These are phyloP conservation scores for Carpinus fangiana DNA, from an alignment of 306 rosid species.

Conservation along the genomic window DNA sequence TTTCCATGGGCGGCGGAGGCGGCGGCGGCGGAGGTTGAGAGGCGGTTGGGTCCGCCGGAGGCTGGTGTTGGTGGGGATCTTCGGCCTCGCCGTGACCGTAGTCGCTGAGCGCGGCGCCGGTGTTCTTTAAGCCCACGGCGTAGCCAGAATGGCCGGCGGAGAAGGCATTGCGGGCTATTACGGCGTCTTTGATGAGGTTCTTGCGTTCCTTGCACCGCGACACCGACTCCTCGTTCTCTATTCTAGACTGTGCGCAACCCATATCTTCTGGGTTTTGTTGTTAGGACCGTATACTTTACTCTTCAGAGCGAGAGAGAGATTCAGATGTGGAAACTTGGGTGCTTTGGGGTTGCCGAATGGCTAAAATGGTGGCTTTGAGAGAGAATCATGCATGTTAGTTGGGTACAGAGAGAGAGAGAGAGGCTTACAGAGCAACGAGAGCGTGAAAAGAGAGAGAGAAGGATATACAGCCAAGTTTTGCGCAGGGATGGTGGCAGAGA, in stretches of 20 bases:
- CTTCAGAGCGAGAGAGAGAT: background rate
- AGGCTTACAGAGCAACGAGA: background rate
- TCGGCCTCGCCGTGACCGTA: conserved; percentile 75
- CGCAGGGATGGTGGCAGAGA: conserved; percentile 6
- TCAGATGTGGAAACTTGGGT: background rate
- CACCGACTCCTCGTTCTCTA: conserved; percentile 86
- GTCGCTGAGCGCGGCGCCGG: conserved; percentile 87
- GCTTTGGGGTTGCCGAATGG: background rate
- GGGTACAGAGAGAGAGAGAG: background rate
- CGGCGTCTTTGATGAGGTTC: conserved; percentile 69
- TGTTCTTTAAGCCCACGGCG: conserved; percentile 61
- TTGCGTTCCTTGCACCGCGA: conserved; percentile 73
- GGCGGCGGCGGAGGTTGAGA: conserved; percentile 60
- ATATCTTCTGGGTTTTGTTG: conserved; percentile 22
- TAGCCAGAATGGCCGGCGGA: conserved; percentile 85
- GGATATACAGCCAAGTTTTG: conserved; percentile 11
- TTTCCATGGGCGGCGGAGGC: conserved; percentile 43
- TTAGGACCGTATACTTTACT: background rate
- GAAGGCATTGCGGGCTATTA: conserved; percentile 74
- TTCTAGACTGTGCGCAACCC: conserved; percentile 89
- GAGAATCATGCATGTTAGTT: conserved; percentile 10
- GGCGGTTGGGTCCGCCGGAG: conserved; percentile 19
- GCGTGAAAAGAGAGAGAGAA: conserved; percentile 13
- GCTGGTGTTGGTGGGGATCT: conserved; percentile 29
- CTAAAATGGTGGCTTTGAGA: conserved; percentile 10